These are phyloP conservation scores for Xylaria grammica DNA, from an alignment of 495 filamentous ascomycete species.

Conservation along the genomic window DNA sequence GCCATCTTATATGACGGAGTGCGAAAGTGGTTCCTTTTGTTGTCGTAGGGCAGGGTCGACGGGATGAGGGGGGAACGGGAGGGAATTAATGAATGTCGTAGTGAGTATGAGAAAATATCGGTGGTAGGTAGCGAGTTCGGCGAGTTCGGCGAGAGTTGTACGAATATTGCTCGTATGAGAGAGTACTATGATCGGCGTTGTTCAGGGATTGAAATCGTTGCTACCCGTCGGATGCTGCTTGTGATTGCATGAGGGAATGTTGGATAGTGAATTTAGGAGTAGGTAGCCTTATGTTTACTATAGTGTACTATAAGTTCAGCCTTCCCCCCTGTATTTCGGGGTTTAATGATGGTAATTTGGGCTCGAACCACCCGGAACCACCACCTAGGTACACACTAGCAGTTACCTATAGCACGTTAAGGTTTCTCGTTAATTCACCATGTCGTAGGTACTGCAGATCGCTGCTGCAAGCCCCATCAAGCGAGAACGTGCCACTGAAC, in stretches of 20 bases:
- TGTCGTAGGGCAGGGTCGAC: background rate
- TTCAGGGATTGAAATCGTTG: background rate
- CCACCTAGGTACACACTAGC: no score
- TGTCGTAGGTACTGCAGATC: conserved; percentile 4
- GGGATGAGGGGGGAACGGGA: background rate
- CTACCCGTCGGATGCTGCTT: background rate
- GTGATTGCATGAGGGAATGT: conserved; percentile 8
- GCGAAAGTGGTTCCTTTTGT: background rate
- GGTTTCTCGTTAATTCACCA: conserved; percentile 5
- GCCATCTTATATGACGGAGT: conserved; percentile 35
- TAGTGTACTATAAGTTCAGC: conserved; percentile 1
- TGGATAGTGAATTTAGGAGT: background rate
- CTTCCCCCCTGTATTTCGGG: conserved; percentile 13
- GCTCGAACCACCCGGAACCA: background rate
- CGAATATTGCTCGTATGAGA: background rate
- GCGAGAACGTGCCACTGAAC: no score
- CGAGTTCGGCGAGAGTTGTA: background rate
- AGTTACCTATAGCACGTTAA: conserved; percentile 11
- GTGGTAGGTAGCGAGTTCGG: background rate
- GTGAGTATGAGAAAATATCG: background rate
- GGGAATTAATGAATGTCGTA: background rate
- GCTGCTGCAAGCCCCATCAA: background rate
- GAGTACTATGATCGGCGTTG: background rate
- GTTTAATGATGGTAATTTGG: background rate
- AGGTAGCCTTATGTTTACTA: conserved; percentile 7